Conservation (phyloP, 768 basidiomycete genomes). For the Naematelia encephala region DNA sequence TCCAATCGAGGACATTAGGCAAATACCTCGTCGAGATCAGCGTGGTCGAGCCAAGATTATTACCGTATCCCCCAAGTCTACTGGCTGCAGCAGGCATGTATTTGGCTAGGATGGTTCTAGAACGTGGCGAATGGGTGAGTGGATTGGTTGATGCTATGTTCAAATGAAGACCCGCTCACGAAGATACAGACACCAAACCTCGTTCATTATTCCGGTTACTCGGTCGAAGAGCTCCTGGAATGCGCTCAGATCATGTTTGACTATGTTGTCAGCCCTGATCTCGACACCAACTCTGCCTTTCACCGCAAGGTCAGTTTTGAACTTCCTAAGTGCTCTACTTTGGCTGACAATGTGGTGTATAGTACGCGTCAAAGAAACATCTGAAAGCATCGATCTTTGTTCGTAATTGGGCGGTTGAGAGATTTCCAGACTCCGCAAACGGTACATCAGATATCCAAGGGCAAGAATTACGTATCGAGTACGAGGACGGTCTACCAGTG, state of each 20-base stretch:
- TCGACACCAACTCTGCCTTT: constrained; percentile 67
- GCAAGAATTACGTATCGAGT: constrained; percentile 1
- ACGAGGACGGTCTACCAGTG: neutral
- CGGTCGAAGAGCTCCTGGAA: constrained; percentile 73
- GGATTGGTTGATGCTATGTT: no score
- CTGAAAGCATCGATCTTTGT: constrained; percentile 84
- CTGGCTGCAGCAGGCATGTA: constrained; percentile 81
- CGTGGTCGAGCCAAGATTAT: constrained; percentile 72
- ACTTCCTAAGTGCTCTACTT: neutral
- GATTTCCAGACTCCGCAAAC: constrained; percentile 26
- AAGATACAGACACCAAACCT: constrained; percentile 68
- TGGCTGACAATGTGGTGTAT: neutral
- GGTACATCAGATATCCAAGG: constrained; percentile 7
- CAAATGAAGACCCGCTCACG: constrained; percentile 6
- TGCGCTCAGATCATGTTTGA: constrained; percentile 83
- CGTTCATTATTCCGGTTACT: constrained; percentile 81
- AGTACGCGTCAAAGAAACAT: constrained; percentile 69
- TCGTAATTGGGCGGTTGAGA: constrained; percentile 67
- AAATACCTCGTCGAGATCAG: constrained; percentile 89
- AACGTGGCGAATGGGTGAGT: constrained; percentile 82
- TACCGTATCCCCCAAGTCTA: constrained; percentile 70
- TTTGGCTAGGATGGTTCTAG: constrained; percentile 75
- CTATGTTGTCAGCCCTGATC: constrained; percentile 61
- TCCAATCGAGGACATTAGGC: constrained; percentile 76
- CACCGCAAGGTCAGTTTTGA: constrained; percentile 61